phyloP scores from a whole-genome alignment of 164 flowering plant species.

The Magnolia changhungtana region DNA sequence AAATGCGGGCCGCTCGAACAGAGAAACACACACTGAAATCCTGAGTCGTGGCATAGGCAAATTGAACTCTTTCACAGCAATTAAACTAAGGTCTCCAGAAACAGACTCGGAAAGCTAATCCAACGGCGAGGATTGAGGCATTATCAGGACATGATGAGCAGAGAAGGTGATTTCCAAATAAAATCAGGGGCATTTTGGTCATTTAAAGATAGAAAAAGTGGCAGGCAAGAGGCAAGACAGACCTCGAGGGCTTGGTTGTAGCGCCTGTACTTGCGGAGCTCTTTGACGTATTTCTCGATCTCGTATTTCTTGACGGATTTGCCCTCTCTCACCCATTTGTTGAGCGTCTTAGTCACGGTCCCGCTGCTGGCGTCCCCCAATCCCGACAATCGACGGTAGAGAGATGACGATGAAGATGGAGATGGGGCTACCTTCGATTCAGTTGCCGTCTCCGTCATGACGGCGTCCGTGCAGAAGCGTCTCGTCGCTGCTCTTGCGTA shows the following conservation, averaged over 20 bases:
- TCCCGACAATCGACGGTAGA: slow-evolving; percentile 44
- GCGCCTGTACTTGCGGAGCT: slow-evolving; percentile 49
- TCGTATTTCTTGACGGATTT: slow-evolving; percentile 29
- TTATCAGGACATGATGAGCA: no score
- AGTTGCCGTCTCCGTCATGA: neutral
- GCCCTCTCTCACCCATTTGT: slow-evolving; percentile 44
- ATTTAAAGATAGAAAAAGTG: neutral
- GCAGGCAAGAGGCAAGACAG: neutral
- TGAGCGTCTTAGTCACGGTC: slow-evolving; percentile 31
- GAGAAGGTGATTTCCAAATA: no score
- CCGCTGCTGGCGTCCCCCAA: slow-evolving; percentile 29
- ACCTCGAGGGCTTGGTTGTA: slow-evolving; percentile 63
- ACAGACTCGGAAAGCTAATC: no score
- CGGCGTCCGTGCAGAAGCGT: slow-evolving; percentile 3
- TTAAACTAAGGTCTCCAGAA: no score
- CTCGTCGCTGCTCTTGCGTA: slow-evolving; percentile 1
- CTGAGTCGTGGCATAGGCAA: no score
- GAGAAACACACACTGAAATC: no score
- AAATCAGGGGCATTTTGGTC: neutral
- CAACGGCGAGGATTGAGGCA: no score
- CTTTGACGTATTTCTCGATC: slow-evolving; percentile 34
- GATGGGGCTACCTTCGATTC: neutral
- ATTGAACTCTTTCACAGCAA: no score
- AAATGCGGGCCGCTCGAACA: no score
- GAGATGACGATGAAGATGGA: slow-evolving; percentile 4